These are phyloP conservation scores for Cucurbita argyrosperma DNA, from an alignment of 306 rosid species.

Conservation along the genomic window DNA sequence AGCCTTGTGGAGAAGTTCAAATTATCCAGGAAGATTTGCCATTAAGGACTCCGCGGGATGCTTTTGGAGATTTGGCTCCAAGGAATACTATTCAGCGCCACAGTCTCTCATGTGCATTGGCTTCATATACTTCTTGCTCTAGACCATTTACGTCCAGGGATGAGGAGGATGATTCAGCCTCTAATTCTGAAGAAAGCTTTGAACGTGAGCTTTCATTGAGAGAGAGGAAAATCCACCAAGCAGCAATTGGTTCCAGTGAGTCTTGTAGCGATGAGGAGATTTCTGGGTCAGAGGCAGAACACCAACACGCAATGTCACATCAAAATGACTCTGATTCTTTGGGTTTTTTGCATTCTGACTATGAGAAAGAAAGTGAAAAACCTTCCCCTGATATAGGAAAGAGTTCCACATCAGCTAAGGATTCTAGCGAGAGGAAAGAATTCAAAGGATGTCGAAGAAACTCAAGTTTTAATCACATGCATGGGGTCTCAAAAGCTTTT, in stretches of 20 bases:
- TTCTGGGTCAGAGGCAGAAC: conserved; percentile 24
- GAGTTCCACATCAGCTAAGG: conserved; percentile 35
- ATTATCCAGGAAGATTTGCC: conserved; percentile 82
- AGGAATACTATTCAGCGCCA: conserved; percentile 12
- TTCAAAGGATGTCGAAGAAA: conserved; percentile 18
- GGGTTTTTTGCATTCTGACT: conserved; percentile 22
- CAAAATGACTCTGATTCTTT: conserved; percentile 27
- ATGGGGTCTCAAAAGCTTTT: conserved; percentile 50
- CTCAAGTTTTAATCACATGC: conserved; percentile 16
- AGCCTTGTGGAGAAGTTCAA: conserved; percentile 90
- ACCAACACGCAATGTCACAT: conserved; percentile 20
- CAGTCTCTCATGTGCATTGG: neutral
- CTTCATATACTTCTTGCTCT: conserved; percentile 21
- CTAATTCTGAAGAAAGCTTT: conserved; percentile 63
- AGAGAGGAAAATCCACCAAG: conserved; percentile 43
- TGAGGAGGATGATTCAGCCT: conserved; percentile 35
- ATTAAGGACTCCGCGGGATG: conserved; percentile 57
- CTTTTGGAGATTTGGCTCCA: conserved; percentile 40
- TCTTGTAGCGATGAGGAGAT: conserved; percentile 36
- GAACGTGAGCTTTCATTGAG: conserved; percentile 44
- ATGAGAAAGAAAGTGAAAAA: conserved; percentile 23
- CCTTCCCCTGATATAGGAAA: conserved; percentile 19
- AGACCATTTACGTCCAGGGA: conserved; percentile 21
- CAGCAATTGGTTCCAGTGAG: conserved; percentile 29
- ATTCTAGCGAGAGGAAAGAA: conserved; percentile 24